phyloP scores from a whole-genome alignment of 306 rosid species.

The Lagenaria siceraria region DNA sequence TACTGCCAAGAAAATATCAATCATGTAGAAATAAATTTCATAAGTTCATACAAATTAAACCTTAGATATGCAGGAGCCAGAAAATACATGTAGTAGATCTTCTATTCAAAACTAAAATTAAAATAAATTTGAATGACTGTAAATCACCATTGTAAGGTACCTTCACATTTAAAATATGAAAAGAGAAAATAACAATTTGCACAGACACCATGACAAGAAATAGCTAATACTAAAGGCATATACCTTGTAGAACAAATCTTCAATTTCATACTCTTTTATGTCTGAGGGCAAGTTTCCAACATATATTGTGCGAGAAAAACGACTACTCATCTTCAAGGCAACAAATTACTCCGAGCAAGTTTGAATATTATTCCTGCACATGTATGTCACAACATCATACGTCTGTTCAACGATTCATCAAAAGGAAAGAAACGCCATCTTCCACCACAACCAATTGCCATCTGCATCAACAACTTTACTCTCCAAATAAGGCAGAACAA shows the following conservation, averaged over 20 bases:
- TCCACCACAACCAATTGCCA: conserved; percentile 26
- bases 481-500: conserved; percentile 53
- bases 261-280: conserved; percentile 78
- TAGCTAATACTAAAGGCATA: neutral
- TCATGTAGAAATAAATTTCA: neutral
- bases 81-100: neutral
- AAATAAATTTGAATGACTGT: neutral
- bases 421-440: conserved; percentile 13
- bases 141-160: neutral
- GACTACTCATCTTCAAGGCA: conserved; percentile 71
- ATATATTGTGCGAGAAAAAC: conserved; percentile 98
- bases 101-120: neutral
- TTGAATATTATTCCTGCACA: conserved; percentile 31
- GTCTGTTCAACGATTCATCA: conserved; percentile 7
- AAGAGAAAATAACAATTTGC: neutral
- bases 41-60: neutral
- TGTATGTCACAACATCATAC: conserved; percentile 16
- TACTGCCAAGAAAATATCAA: conserved; percentile 42
- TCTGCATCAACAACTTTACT: conserved; percentile 36
- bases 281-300: conserved; percentile 97
- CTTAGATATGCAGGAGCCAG: neutral
- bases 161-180: neutral
- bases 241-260: conserved; percentile 93
- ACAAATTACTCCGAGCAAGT: conserved; percentile 3
- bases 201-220: neutral